Percentiles rank a stretch among this genome's conserved stretches.
phyloP scores from a whole-genome alignment of 2,329 filamentous ascomycete species.

The Parafenestella ontariensis region DNA sequence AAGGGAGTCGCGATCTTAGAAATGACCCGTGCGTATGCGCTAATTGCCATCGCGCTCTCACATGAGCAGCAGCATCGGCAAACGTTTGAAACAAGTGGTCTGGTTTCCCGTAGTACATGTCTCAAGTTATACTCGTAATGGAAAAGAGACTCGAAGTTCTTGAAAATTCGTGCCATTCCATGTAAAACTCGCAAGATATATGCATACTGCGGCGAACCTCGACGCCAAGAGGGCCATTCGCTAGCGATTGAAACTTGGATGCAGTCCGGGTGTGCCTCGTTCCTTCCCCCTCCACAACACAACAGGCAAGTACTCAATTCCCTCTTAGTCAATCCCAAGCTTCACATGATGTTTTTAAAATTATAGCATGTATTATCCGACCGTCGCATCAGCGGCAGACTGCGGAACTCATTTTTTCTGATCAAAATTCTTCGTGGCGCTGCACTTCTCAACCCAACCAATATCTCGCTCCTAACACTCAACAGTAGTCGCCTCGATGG shows the following conservation, averaged over 20 bases:
- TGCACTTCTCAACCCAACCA: not conserved
- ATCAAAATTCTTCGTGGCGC: slow-evolving; percentile 20
- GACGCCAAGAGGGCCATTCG: not conserved
- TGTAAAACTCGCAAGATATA: not conserved
- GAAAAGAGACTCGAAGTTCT: not conserved
- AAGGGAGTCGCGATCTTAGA: slow-evolving; percentile 21
- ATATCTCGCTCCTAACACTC: slow-evolving; percentile 20
- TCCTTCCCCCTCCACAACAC: slow-evolving; percentile 15
- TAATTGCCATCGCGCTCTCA: slow-evolving; percentile 24
- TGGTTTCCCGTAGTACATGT: not conserved
- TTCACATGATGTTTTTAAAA: slow-evolving; percentile 47
- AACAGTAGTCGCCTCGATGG: slow-evolving; percentile 38
- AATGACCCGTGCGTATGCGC: slow-evolving; percentile 20
- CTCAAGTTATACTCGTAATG: no score
- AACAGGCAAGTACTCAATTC: slow-evolving; percentile 24
- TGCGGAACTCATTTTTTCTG: slow-evolving; percentile 46
- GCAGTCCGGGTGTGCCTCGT: slow-evolving; percentile 10
- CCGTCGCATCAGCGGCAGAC: slow-evolving; percentile 33
- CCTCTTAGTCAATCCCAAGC: slow-evolving; percentile 1
- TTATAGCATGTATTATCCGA: slow-evolving; percentile 61
- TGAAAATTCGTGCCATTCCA: not conserved
- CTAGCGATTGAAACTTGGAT: not conserved
- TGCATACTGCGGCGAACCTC: not conserved
- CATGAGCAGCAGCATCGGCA: slow-evolving; percentile 10
- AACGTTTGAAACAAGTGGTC: not conserved